phyloP scores from a whole-genome alignment of 495 filamentous ascomycete species.

The Trichodelitschia bisporula region DNA sequence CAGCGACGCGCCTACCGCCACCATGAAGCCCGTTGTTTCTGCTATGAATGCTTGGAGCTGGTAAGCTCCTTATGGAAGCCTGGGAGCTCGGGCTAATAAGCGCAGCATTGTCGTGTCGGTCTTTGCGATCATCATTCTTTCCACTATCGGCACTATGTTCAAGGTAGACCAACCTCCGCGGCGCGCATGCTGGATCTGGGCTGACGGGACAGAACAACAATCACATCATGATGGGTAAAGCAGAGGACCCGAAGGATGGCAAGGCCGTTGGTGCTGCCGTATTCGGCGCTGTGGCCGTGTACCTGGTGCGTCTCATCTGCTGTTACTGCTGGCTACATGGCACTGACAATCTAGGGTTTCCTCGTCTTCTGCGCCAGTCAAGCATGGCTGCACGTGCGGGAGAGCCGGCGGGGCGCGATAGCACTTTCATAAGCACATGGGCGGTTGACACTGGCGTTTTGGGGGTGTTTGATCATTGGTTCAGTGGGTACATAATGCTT shows the following conservation, averaged over 20 bases:
- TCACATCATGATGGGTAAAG: constrained; percentile 54
- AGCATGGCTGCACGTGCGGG: constrained; percentile 52
- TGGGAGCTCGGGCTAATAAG: background rate
- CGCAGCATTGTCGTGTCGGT: constrained; percentile 61
- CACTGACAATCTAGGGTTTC: constrained; percentile 33
- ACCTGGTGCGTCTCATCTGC: too few relatives aligned
- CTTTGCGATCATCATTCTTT: constrained; percentile 75
- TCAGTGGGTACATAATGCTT: too few relatives aligned
- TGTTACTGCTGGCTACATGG: constrained; percentile 8
- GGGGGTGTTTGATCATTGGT: too few relatives aligned
- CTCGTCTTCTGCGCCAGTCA: constrained; percentile 77
- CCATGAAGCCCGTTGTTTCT: constrained; percentile 79
- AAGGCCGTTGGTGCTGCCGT: constrained; percentile 55
- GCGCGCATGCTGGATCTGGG: too few relatives aligned
- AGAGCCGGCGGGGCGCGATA: constrained; percentile 61
- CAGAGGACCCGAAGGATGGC: constrained; percentile 40
- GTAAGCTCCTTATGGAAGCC: constrained; percentile 20
- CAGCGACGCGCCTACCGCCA: too few relatives aligned
- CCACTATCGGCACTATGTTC: constrained; percentile 57
- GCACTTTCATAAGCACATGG: constrained; percentile 26
- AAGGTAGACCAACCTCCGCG: constrained; percentile 20
- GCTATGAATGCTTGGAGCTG: constrained; percentile 86
- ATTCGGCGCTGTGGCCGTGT: constrained; percentile 66
- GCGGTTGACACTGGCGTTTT: too few relatives aligned
- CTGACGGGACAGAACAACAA: constrained; percentile 38